Base-by-base conservation (phyloP, 2,329 filamentous ascomycete species). In the Claviceps capensis region DNA sequence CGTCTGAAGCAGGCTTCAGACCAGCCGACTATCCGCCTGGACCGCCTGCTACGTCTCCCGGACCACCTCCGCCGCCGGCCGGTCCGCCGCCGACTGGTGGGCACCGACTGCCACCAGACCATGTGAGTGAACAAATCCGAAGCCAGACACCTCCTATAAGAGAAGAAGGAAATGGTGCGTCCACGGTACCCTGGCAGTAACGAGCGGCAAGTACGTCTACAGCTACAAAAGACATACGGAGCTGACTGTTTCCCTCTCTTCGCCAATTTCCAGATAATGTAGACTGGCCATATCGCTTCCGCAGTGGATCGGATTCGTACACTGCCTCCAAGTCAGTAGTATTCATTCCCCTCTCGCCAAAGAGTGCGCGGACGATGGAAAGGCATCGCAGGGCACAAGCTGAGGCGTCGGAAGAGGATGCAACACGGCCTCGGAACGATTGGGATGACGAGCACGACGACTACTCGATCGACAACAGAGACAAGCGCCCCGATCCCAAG, bases 281-380 rank as follows among this genome's bases (percentile, higher is more conserved):
- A 62, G 62, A 45, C n/a, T 42, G 48, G 11, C 43, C 49, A 26
- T 48, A 53, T 47, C 30, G 16, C 19, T 23, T 37, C 16, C 45
- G 48, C n/a, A 23, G 45, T 16, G 22, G 36, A 36, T 49, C 42
- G 8, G 48, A 45, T 8, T 44, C 47, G n/a, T 34, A 46, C 1
- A 34, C 41, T 16, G 54, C 56, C 11, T 54, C 65, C 22, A 74
- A 74, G 54, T 70, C 70, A 1, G 73, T 77, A 1, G 57, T 63
- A 1, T 78, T 76, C 51, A 67, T 70, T 2, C 74, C 75, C 0
- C 59, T 78, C 42, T 77, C 74, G 2, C 75, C 75, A 0, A 69
- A 72, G 50, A 76, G 73, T 16, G 70, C 70, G 0, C 67, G 62
- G 51, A 75, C 73, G 0, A 69, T 76, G 59, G 62, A 66, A 19